phyloP scores from a whole-genome alignment of 257 asterid species.

The Thymus mandschuricus region DNA sequence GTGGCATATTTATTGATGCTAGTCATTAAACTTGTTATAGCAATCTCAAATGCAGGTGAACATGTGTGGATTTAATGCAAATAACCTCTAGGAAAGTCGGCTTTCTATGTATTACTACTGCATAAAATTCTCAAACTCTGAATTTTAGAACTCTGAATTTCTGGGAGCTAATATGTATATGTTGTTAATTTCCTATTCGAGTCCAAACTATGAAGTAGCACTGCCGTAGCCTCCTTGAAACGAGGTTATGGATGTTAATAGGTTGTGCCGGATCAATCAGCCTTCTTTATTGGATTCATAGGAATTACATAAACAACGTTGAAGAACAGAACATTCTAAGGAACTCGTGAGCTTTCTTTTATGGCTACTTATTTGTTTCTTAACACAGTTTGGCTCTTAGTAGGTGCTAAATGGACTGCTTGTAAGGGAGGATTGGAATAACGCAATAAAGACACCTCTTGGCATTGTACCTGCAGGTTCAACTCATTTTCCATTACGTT shows the following conservation, averaged over 20 bases:
- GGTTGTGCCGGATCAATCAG: background rate
- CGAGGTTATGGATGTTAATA: background rate
- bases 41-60: background rate
- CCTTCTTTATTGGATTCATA: background rate
- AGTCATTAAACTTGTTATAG: background rate
- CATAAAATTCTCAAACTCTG: slow-evolving; percentile 2
- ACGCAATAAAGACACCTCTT: slow-evolving; percentile 77
- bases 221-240: slow-evolving; percentile 20
- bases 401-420: slow-evolving; percentile 98
- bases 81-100: slow-evolving; percentile 3
- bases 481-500: slow-evolving; percentile 12
- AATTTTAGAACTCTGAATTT: background rate
- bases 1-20: background rate
- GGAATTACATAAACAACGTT: slow-evolving; percentile 6
- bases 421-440: slow-evolving; percentile 80
- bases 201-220: background rate
- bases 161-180: slow-evolving; percentile 18
- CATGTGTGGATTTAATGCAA: slow-evolving; percentile 16
- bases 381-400: slow-evolving; percentile 46
- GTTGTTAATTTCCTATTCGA: background rate
- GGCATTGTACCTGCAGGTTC: slow-evolving; percentile 96
- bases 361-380: slow-evolving; percentile 21
- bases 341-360: background rate
- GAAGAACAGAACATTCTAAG: background rate
- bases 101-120: background rate